Conservation (phyloP, 1,139 yeast species). For the Suhomyces taliae region DNA sequence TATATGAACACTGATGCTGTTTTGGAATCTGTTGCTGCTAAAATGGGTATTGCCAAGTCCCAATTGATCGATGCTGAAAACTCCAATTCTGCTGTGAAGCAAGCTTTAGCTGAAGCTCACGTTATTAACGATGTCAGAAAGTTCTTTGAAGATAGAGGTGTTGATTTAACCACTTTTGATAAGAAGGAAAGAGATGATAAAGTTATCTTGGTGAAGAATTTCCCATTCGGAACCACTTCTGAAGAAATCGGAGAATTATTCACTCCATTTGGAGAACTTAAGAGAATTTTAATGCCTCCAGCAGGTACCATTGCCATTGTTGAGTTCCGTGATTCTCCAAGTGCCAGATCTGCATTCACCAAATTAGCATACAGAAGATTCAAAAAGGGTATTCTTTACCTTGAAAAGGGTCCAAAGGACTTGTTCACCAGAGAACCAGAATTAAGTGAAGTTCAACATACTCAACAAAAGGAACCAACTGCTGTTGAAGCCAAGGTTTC, state of each 20-base stretch:
- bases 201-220: conserved; percentile 81
- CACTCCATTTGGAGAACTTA: conserved; percentile 73
- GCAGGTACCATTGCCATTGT: conserved; percentile 95
- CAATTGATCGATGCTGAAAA: conserved; percentile 86
- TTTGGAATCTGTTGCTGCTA: conserved; percentile 81
- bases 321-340: conserved; percentile 81
- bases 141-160: conserved; percentile 81
- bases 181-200: conserved; percentile 78
- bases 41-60: conserved; percentile 78
- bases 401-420: conserved; percentile 92
- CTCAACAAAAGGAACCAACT: conserved; percentile 19
- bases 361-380: conserved; percentile 85
- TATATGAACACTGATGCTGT: conserved; percentile 92
- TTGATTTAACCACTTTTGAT: conserved; percentile 74
- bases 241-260: conserved; percentile 84
- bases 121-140: conserved; percentile 88
- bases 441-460: conserved; percentile 28
- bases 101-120: conserved; percentile 96
- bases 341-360: conserved; percentile 87
- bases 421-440: conserved; percentile 65
- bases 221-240: conserved; percentile 80
- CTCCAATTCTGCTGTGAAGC: conserved; percentile 90
- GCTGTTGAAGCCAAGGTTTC: conserved; percentile 46
- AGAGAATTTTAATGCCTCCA: conserved; percentile 88
- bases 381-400: conserved; percentile 79